phyloP scores from a whole-genome alignment of 768 basidiomycete species.

The Leccinellum rugosiceps region DNA sequence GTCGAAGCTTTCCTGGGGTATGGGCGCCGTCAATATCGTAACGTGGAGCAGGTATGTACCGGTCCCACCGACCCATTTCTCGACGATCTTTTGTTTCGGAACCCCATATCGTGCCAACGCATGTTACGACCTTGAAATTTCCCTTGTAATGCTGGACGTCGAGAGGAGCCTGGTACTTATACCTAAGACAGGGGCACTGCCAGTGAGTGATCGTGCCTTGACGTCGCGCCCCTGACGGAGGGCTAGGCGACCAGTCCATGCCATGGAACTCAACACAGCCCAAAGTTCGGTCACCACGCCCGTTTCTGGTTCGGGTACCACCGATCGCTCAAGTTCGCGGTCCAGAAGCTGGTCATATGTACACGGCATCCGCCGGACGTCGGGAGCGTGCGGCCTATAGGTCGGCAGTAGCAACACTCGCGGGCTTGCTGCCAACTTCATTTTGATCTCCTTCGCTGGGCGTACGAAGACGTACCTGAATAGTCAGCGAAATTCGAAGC shows the following conservation, averaged over 20 bases:
- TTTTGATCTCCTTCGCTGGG: not conserved
- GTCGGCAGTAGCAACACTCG: not conserved
- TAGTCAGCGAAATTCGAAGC: not conserved
- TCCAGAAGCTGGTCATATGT: not conserved
- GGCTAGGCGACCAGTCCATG: slow-evolving; percentile 31
- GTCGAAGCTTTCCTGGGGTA: slow-evolving; percentile 38
- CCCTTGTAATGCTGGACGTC: slow-evolving; percentile 36
- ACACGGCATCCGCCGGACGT: not conserved
- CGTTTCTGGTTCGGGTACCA: slow-evolving; percentile 26
- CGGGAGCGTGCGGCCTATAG: not conserved
- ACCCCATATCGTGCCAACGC: slow-evolving; percentile 42
- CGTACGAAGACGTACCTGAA: not conserved
- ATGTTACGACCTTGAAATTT: slow-evolving; percentile 36
- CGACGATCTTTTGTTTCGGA: slow-evolving; percentile 51
- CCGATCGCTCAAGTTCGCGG: slow-evolving; percentile 13
- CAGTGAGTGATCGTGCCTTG: slow-evolving; percentile 41
- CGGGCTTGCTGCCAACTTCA: not conserved
- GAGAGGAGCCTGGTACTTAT: not conserved
- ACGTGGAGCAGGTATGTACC: not conserved
- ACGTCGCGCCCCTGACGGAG: slow-evolving; percentile 20
- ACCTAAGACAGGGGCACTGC: slow-evolving; percentile 32
- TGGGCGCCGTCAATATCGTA: not conserved
- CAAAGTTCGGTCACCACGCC: slow-evolving; percentile 19
- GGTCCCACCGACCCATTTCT: slow-evolving; percentile 28
- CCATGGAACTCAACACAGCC: slow-evolving; percentile 33